Base-by-base conservation (phyloP, 352 stramenopile genomes). In the Globisporangium canariense region DNA sequence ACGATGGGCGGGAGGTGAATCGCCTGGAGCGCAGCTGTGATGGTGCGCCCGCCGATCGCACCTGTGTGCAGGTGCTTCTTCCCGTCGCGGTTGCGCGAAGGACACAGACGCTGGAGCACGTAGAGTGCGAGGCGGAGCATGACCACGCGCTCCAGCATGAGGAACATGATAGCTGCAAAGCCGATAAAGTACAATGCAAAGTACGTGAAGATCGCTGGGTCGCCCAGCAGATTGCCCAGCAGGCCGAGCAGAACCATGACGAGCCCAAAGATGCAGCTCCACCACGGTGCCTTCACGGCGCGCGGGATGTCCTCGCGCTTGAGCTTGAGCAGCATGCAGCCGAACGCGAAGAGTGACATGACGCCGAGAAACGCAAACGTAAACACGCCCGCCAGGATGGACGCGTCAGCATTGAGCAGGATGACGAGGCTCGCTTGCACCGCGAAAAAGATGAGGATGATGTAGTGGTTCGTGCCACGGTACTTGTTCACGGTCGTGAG, bases 1-100 rank as follows among this genome's bases (percentile, higher is more conserved):
- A 98, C 73, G 57, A 97, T 96, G 1, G 91, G 89, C 28, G 86
- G 77, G 13, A 89, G 61, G 65, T 96, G 79, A 70, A 93, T 90
- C 52, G 70, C 70, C 65, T 86, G 69, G 8, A 93, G 67, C 49
- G 76, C 78, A 8, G 71, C 66, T 4, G 78, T 77, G 63, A 93
- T 90, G 2, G 83, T 94, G 36, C 82, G 80, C 0, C 86, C 86
- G 30, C 82, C 83, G 8, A 77, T 68, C 2, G 86, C 86, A 28
- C 86, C 83, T 2, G 86, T 92, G 41, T 76, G 78, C 30, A 62
- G 64, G 13, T 74, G 64, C 64, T 67, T 85, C 58, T 63, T 67
- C 64, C 43, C 57, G 28, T 51, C 41, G 36, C 55, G 46, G 62
- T 64, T 56, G 11, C 69, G 73, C 25, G 83, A 91, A 6, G 79